These are phyloP conservation scores for Polygonum maritimum DNA, from an alignment of 148 eudicot genomes.

Conservation along the genomic window DNA sequence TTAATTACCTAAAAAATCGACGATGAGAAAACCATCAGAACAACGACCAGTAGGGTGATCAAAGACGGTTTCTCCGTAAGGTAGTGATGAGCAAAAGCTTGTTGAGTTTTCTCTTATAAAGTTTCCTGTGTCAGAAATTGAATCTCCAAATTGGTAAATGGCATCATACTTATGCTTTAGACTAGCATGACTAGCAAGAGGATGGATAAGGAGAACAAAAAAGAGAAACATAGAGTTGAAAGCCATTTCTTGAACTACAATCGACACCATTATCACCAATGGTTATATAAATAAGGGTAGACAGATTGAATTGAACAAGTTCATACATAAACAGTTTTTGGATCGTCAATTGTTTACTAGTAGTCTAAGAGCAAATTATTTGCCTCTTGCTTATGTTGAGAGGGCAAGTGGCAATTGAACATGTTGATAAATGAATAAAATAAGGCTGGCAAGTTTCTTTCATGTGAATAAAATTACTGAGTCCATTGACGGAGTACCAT, in stretches of 20 bases:
- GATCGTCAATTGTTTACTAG: not conserved
- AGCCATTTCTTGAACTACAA: not conserved
- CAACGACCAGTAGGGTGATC: conserved; percentile 33
- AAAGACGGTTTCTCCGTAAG: conserved; percentile 22
- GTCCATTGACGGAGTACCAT: not conserved
- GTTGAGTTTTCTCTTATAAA: conserved; percentile 9
- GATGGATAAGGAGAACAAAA: not conserved
- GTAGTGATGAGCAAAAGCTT: not conserved
- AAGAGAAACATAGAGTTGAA: not conserved
- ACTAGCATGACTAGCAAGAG: not conserved
- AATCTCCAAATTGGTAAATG: conserved; percentile 35
- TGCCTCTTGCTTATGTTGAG: not conserved
- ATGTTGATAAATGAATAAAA: not conserved
- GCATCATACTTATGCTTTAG: conserved; percentile 9
- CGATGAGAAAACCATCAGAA: conserved; percentile 34
- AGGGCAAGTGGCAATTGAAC: not conserved
- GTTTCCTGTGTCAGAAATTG: conserved; percentile 34
- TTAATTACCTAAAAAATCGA: conserved; percentile 32
- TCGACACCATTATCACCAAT: not conserved
- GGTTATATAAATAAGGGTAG: not conserved
- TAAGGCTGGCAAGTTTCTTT: not conserved
- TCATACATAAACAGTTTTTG: not conserved
- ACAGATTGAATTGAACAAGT: not conserved
- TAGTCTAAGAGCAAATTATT: not conserved
- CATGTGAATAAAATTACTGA: not conserved